These are phyloP conservation scores for Talaromyces piceae DNA, from an alignment of 2,329 filamentous ascomycete genomes.

Conservation along the genomic window DNA sequence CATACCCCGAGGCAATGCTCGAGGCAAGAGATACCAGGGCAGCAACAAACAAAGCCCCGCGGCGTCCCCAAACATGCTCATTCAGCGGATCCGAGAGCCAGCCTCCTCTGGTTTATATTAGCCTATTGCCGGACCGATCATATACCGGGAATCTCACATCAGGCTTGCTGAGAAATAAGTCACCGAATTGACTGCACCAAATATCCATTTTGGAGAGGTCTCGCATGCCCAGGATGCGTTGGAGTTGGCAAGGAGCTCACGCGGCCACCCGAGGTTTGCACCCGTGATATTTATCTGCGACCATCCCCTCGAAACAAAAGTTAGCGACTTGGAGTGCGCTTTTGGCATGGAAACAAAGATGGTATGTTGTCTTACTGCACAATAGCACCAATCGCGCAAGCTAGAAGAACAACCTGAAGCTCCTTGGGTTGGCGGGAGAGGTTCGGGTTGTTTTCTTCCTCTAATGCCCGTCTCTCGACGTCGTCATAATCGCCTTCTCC, in stretches of 20 bases:
- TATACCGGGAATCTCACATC: conserved; percentile 8
- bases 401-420: conserved; percentile 23
- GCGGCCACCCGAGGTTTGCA: conserved; percentile 26
- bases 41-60: conserved; percentile 21
- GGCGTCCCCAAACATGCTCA: conserved; percentile 23
- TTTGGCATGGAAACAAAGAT: background rate
- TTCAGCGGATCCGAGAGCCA: conserved; percentile 26
- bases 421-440: conserved; percentile 23
- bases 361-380: conserved; percentile 17
- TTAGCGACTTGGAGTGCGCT: background rate
- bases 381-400: conserved; percentile 25
- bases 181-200: conserved; percentile 25
- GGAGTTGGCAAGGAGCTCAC: conserved; percentile 14
- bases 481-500: conserved; percentile 1
- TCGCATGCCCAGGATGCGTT: conserved; percentile 3
- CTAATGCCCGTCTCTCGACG: conserved; percentile 8
- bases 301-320: conserved; percentile 18
- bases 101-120: conserved; percentile 13
- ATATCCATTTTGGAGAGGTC: conserved; percentile 15
- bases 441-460: conserved; percentile 8
- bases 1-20: conserved; percentile 21
- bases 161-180: conserved; percentile 25
- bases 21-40: conserved; percentile 22
- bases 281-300: conserved; percentile 26
- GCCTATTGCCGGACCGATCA: background rate